Evolutionary conservation across 179 eudicot species (phyloP).

Genomic region (Nepenthes alata): DNA sequence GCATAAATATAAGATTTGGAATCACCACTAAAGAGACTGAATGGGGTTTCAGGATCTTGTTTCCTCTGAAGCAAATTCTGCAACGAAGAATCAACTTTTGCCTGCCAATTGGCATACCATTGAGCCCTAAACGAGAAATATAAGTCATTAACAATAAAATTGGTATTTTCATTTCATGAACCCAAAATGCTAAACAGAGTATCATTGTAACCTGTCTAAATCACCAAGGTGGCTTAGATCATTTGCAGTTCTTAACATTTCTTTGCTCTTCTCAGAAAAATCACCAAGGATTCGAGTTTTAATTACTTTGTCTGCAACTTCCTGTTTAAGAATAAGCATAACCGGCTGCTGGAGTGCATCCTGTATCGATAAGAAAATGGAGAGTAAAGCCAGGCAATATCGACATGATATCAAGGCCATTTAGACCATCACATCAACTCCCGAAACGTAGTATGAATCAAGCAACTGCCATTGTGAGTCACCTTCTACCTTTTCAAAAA

Average conservation of each 20-base stretch:
- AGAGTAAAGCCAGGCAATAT: not conserved
- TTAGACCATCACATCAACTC: not conserved
- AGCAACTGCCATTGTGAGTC: not conserved
- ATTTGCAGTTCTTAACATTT: conserved; percentile 26
- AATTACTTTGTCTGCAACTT: conserved; percentile 28
- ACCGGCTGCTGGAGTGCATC: conserved; percentile 73
- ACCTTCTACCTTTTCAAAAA: too few species aligned
- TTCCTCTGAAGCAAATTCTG: conserved; percentile 21
- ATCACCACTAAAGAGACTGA: conserved; percentile 13
- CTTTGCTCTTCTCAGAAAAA: conserved; percentile 23
- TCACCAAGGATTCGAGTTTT: conserved; percentile 20
- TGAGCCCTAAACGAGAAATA: conserved; percentile 26
- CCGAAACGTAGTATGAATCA: not conserved
- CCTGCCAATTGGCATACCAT: conserved; percentile 60
- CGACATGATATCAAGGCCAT: not conserved
- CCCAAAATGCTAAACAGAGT: not conserved
- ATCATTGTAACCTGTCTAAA: conserved; percentile 32
- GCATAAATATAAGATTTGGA: not conserved
- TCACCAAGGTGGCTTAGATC: conserved; percentile 28
- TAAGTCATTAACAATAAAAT: conserved; percentile 4
- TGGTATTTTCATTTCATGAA: not conserved
- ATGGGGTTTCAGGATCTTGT: conserved; percentile 10
- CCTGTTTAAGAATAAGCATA: conserved; percentile 46
- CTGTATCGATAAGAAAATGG: conserved; percentile 18
- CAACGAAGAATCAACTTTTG: conserved; percentile 22